Percentiles rank a stretch among this genome's conserved stretches.
phyloP scores from a whole-genome alignment of 129 eudicot genomes.

The Flaveria linearis region DNA sequence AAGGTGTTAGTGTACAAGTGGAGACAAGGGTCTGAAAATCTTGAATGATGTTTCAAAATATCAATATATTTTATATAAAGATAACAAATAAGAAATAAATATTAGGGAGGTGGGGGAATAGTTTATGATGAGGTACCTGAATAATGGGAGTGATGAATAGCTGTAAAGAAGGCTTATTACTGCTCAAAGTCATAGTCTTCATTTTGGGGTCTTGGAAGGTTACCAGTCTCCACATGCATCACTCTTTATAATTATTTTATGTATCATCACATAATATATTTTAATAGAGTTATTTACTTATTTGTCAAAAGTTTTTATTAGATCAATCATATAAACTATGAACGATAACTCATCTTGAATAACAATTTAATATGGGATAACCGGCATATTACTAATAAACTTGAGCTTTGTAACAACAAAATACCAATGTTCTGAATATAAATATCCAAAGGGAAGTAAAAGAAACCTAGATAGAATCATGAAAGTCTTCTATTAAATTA shows the following conservation, averaged over 20 bases:
- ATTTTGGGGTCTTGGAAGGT: constrained; percentile 19
- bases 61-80: neutral
- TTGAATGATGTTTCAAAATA: constrained; percentile 10
- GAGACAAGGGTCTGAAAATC: constrained; percentile 4
- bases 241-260: neutral
- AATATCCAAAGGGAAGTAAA: no score
- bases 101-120: constrained; percentile 20
- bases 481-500: no score
- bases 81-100: neutral
- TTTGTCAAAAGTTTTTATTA: neutral
- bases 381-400: no score
- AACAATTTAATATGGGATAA: no score
- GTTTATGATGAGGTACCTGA: constrained; percentile 24
- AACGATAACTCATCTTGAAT: no score
- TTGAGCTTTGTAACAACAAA: no score
- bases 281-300: neutral
- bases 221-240: constrained; percentile 20
- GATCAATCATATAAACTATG: neutral
- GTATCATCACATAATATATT: neutral
- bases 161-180: constrained; percentile 24
- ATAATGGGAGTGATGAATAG: constrained; percentile 11
- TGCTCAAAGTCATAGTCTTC: constrained; percentile 27
- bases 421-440: no score
- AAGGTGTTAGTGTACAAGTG: neutral
- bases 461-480: no score